A percentile compares a stretch with the other conserved stretches of the same genome.
These are phyloP conservation scores for Ciborinia camelliae DNA, from an alignment of 2,329 filamentous ascomycete species.

Conservation along the genomic window DNA sequence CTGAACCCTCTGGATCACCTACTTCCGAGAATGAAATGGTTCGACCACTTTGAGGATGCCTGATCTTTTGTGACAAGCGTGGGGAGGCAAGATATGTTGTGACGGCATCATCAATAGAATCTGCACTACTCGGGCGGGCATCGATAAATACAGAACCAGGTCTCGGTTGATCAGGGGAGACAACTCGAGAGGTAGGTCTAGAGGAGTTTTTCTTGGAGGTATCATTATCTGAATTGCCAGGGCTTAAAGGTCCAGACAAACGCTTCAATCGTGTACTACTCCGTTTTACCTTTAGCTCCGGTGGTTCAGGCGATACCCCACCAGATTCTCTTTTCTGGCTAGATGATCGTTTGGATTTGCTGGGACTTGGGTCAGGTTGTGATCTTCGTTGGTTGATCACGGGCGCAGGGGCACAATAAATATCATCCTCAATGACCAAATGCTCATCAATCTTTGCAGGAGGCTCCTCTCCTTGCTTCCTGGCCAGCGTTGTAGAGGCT, in stretches of 20 bases:
- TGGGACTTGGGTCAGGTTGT: slow-evolving; percentile 41
- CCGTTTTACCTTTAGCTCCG: slow-evolving; percentile 49
- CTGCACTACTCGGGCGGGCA: slow-evolving; percentile 72
- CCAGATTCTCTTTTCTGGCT: slow-evolving; percentile 44
- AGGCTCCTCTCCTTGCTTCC: slow-evolving; percentile 29
- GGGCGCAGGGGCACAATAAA: slow-evolving; percentile 69
- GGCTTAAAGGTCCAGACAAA: slow-evolving; percentile 48
- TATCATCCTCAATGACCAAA: slow-evolving; percentile 33
- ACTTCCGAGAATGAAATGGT: slow-evolving; percentile 96
- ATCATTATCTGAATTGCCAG: slow-evolving; percentile 30
- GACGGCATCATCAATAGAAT: slow-evolving; percentile 87
- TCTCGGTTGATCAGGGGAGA: slow-evolving; percentile 32
- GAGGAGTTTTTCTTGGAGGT: slow-evolving; percentile 42
- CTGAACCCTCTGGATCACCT: slow-evolving; percentile 84
- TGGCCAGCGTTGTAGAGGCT: slow-evolving; percentile 28
- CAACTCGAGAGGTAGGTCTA: slow-evolving; percentile 33
- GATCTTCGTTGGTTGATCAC: slow-evolving; percentile 59
- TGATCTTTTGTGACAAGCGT: slow-evolving; percentile 81
- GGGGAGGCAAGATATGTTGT: slow-evolving; percentile 79
- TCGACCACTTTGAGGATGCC: slow-evolving; percentile 79
- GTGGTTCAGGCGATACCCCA: slow-evolving; percentile 48
- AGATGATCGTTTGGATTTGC: slow-evolving; percentile 34
- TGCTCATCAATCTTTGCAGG: slow-evolving; percentile 24
- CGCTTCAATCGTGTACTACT: slow-evolving; percentile 58
- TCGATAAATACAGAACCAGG: slow-evolving; percentile 46